These are phyloP conservation scores for Scopulariopsis brevicaulis DNA, from an alignment of 2,329 filamentous ascomycete species.

Conservation along the genomic window DNA sequence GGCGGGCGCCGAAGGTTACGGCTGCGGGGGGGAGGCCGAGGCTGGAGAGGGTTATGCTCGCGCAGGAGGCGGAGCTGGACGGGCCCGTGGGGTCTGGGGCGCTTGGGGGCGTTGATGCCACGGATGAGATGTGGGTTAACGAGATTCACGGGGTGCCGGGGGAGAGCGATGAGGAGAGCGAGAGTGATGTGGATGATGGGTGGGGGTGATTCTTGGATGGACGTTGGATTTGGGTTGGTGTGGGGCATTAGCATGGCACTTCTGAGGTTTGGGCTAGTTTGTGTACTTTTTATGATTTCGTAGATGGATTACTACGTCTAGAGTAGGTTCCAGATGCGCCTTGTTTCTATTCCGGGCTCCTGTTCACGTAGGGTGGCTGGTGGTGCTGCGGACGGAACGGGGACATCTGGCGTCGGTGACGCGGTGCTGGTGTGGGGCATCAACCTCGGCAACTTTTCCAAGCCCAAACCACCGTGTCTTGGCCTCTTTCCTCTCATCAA, in stretches of 20 bases:
- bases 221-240: neutral
- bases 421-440: no score
- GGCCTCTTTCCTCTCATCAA: no score
- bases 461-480: neutral
- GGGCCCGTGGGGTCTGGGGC: neutral
- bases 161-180: neutral
- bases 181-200: neutral
- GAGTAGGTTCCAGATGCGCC: no score
- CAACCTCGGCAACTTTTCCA: neutral
- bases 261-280: no score
- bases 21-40: neutral
- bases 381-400: no score
- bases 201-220: neutral
- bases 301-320: neutral
- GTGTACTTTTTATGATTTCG: no score
- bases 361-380: no score
- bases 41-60: slow-evolving; percentile 2
- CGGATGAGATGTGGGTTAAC: slow-evolving; percentile 1
- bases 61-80: slow-evolving; percentile 2
- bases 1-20: neutral
- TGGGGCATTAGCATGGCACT: neutral
- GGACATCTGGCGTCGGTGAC: no score
- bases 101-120: neutral
- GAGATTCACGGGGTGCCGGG: neutral
- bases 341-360: no score